phyloP scores from a whole-genome alignment of 495 filamentous ascomycete genomes.

The Hypoxylon fuscum region DNA sequence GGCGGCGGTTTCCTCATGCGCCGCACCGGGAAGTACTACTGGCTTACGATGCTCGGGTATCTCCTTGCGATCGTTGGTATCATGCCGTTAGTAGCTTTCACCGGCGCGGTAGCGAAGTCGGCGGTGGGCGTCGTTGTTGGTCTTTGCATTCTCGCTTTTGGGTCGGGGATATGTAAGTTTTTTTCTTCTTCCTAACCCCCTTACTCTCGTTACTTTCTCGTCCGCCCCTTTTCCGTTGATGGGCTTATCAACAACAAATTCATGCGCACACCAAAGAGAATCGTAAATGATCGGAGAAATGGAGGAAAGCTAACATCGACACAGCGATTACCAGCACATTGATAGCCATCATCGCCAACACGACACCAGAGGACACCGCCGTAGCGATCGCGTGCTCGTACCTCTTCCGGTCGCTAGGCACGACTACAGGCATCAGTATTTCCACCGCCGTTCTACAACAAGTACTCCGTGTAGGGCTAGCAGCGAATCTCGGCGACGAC shows the following conservation, averaged over 20 bases:
- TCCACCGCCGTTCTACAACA: slow-evolving; percentile 79
- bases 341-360: slow-evolving; percentile 71
- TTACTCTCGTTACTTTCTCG: neutral
- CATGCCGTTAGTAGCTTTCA: slow-evolving; percentile 65
- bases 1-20: slow-evolving; percentile 77
- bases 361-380: slow-evolving; percentile 72
- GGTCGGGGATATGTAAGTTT: slow-evolving; percentile 35
- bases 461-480: slow-evolving; percentile 67
- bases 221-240: neutral
- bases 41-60: slow-evolving; percentile 72
- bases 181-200: slow-evolving; percentile 1
- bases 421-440: slow-evolving; percentile 75
- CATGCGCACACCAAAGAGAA: no score
- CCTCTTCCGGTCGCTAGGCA: slow-evolving; percentile 85
- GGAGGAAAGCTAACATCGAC: slow-evolving; percentile 10
- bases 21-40: slow-evolving; percentile 80
- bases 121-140: slow-evolving; percentile 62
- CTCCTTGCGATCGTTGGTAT: slow-evolving; percentile 60
- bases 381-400: slow-evolving; percentile 86
- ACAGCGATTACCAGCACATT: slow-evolving; percentile 78
- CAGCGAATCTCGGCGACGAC: slow-evolving; percentile 51
- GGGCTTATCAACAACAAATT: neutral
- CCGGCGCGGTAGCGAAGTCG: slow-evolving; percentile 58
- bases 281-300: no score
- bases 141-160: slow-evolving; percentile 48